Evolutionary conservation across 164 flowering plant species (phyloP).

Genomic region (Stephania japonica): DNA sequence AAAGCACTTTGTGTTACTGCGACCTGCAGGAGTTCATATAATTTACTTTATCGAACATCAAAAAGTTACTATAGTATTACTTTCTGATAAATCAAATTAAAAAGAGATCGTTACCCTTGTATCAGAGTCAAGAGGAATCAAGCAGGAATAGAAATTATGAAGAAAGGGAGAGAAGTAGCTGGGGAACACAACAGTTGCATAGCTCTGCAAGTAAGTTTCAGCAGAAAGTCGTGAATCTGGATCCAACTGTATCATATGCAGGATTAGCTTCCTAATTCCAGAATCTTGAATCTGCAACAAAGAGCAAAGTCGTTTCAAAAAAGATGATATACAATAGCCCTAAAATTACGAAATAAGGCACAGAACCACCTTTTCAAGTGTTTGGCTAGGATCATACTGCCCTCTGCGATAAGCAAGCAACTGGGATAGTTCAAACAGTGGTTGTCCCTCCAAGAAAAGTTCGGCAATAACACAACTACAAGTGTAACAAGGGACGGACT

Average conservation of each 20-base stretch:
- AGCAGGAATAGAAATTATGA: conserved; percentile 80
- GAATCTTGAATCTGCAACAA: conserved; percentile 75
- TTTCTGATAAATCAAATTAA: conserved; percentile 6
- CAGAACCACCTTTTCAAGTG: conserved; percentile 72
- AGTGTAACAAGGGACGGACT: conserved; percentile 13
- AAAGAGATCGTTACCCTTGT: conserved; percentile 58
- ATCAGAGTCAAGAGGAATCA: conserved; percentile 91
- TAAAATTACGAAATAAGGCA: background rate
- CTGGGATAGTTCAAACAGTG: conserved; percentile 92
- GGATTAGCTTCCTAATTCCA: conserved; percentile 92
- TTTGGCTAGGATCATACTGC: conserved; percentile 87
- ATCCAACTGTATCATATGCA: conserved; percentile 97
- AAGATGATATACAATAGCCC: background rate
- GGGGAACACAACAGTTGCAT: conserved; percentile 72
- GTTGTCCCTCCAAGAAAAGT: conserved; percentile 99
- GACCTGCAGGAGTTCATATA: conserved; percentile 43
- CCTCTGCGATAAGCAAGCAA: conserved; percentile 97
- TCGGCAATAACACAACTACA: conserved; percentile 96
- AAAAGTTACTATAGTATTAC: background rate
- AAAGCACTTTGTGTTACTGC: conserved; percentile 75
- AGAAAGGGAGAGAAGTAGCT: conserved; percentile 90
- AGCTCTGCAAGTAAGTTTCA: conserved; percentile 78
- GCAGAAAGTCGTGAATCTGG: conserved; percentile 84
- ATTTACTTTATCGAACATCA: background rate
- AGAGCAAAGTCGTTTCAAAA: background rate